These are phyloP conservation scores for Bathelium albidoporum DNA, from an alignment of 495 filamentous ascomycete species.

Conservation along the genomic window DNA sequence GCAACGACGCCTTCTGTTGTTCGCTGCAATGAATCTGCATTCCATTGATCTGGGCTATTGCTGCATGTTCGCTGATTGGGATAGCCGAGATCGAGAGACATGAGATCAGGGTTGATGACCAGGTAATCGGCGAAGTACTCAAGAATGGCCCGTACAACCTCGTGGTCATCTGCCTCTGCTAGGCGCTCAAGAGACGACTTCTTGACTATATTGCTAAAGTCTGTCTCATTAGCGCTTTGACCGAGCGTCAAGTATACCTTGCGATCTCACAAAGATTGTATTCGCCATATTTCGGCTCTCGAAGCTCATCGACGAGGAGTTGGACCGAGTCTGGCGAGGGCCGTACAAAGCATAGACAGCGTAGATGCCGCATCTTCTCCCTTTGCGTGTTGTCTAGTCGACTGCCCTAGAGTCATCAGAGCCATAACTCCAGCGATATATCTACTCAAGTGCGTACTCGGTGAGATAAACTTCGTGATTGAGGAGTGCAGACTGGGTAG, in stretches of 20 bases:
- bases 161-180: constrained; percentile 95
- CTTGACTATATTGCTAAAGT: constrained; percentile 93
- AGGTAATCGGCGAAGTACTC: constrained; percentile 94
- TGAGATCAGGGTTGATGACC: constrained; percentile 89
- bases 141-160: constrained; percentile 84
- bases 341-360: constrained; percentile 85
- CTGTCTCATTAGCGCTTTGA: constrained; percentile 29
- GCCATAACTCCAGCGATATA: not conserved
- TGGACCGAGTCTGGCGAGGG: constrained; percentile 87
- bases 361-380: constrained; percentile 96
- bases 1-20: constrained; percentile 80
- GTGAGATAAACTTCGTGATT: constrained; percentile 97
- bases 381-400: constrained; percentile 81
- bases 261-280: constrained; percentile 64
- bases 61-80: constrained; percentile 68
- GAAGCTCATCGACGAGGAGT: constrained; percentile 85
- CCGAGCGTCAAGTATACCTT: constrained; percentile 1
- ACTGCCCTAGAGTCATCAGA: constrained; percentile 28
- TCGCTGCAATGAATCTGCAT: constrained; percentile 72
- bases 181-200: constrained; percentile 92
- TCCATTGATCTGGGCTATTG: constrained; percentile 74
- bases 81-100: constrained; percentile 66
- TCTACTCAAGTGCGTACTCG: constrained; percentile 40
- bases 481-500: constrained; percentile 90
- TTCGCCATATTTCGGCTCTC: constrained; percentile 95